phyloP scores from a whole-genome alignment of 495 filamentous ascomycete species.

The Penicillium steckii region DNA sequence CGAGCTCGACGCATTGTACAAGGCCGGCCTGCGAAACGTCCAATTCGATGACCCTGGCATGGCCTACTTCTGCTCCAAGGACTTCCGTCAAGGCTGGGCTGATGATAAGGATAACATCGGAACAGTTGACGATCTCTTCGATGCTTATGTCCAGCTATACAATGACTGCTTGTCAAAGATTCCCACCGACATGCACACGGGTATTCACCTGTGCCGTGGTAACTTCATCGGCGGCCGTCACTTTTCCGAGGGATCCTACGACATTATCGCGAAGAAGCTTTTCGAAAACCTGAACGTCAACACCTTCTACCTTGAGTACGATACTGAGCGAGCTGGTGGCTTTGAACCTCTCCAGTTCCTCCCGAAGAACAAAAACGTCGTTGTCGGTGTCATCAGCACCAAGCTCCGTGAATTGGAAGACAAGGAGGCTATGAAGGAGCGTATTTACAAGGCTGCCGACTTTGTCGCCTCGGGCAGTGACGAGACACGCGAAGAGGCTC shows the following conservation, averaged over 20 bases:
- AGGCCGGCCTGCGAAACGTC: constrained; percentile 60
- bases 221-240: constrained; percentile 47
- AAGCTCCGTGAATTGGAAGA: constrained; percentile 63
- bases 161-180: constrained; percentile 57
- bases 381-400: constrained; percentile 64
- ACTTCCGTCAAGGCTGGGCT: constrained; percentile 61
- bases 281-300: constrained; percentile 64
- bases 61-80: constrained; percentile 63
- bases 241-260: constrained; percentile 68
- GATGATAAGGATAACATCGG: constrained; percentile 54
- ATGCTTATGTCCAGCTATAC: constrained; percentile 61
- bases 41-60: constrained; percentile 68
- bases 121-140: constrained; percentile 50
- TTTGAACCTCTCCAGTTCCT: constrained; percentile 64
- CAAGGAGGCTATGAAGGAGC: constrained; percentile 56
- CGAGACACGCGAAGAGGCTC: constrained; percentile 40
- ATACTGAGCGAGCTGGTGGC: constrained; percentile 63
- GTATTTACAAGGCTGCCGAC: constrained; percentile 58
- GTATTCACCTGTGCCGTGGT: constrained; percentile 65
- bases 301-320: constrained; percentile 69
- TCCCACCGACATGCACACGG: constrained; percentile 61
- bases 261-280: constrained; percentile 63
- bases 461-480: constrained; percentile 53
- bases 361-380: constrained; percentile 63
- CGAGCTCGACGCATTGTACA: constrained; percentile 60